Percentiles rank a stretch among this genome's conserved stretches.
Evolutionary conservation across 2,329 filamentous ascomycete genomes (phyloP).

Genomic region (Daldinia eschscholtzii): DNA sequence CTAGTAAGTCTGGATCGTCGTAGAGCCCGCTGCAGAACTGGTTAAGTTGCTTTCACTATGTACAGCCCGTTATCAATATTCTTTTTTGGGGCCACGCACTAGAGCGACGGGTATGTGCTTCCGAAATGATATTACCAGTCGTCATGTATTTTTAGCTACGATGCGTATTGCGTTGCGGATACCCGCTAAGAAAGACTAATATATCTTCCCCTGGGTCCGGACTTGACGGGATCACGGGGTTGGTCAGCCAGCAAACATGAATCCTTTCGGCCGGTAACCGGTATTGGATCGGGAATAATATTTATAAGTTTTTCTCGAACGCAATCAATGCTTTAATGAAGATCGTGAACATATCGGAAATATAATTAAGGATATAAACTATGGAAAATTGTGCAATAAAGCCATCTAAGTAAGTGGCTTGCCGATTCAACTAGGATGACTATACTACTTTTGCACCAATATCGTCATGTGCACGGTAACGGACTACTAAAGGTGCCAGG

Average conservation of each 20-base stretch:
- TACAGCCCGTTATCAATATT: neutral
- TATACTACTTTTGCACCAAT: neutral
- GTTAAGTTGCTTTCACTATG: constrained; percentile 7
- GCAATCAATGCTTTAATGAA: neutral
- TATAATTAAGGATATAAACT: neutral
- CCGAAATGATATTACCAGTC: constrained; percentile 14
- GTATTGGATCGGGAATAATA: constrained; percentile 19
- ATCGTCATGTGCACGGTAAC: neutral
- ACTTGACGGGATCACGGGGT: neutral
- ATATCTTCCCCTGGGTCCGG: neutral
- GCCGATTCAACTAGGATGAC: neutral
- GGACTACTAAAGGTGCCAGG: neutral
- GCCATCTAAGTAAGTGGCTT: neutral
- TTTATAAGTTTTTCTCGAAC: constrained; percentile 3
- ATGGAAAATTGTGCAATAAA: neutral
- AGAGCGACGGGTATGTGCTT: constrained; percentile 14
- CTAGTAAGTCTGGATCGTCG: constrained; percentile 20
- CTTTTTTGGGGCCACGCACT: constrained; percentile 7
- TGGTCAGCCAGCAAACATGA: constrained; percentile 21
- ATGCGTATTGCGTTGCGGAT: constrained; percentile 12
- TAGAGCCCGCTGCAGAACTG: constrained; percentile 11
- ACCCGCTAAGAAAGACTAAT: constrained; percentile 14
- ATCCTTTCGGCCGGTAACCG: constrained; percentile 24
- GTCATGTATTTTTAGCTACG: constrained; percentile 12
- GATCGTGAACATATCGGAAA: neutral